Base-by-base conservation (phyloP, 2,329 filamentous ascomycete species). In the Fusarium sarcochroum region DNA sequence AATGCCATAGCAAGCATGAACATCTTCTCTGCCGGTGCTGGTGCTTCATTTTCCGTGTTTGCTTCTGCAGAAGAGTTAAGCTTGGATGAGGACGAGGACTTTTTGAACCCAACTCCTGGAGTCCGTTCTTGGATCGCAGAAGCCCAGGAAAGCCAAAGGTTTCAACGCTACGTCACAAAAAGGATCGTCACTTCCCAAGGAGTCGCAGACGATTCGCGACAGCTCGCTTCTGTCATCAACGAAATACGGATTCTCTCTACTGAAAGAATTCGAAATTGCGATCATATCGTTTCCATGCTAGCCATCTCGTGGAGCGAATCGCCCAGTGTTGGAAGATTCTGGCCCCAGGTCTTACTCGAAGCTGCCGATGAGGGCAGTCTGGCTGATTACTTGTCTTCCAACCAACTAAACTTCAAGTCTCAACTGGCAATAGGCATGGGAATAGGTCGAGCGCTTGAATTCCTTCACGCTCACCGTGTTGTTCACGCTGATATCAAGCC, bases 261-360 rank as follows among this genome's bases (percentile, higher is more conserved):
- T 11, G 53, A 56, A 27, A 49, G 25, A 0, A 49, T 56, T 34
- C 53, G 35, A 1, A 13, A 56, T 25, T 56, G 44, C 1, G 44
- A 48, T 13, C 40, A 41, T n/a, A 56, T 56, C 6, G 44, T 56
- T 9, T 56, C 53, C 6, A 48, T 56, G 44, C 20, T 56, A 5
- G 53, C 53, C 0, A 30, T 56, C 3, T 49, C 53, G 1, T 56
- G 53, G 53, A 49, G 44, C 5, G 44, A 56, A 15, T 48, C 44
- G 2, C 53, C 53, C 1, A 48, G 25, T 17, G 35, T 49, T 2
- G 53, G 44, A 4, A 8, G 53, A 6, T 56, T 56, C 4, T 56
- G 53, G 53, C 53, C 53, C 7, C 53, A 56, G 4, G 25, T 56
- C 3, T 5, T 56, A 14, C 53, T 56, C 7, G 53, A 56, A 1